These are phyloP conservation scores for Spizellomyces punctatus DNA, from an alignment of 192 early-diverging fungal genomes.

Conservation along the genomic window DNA sequence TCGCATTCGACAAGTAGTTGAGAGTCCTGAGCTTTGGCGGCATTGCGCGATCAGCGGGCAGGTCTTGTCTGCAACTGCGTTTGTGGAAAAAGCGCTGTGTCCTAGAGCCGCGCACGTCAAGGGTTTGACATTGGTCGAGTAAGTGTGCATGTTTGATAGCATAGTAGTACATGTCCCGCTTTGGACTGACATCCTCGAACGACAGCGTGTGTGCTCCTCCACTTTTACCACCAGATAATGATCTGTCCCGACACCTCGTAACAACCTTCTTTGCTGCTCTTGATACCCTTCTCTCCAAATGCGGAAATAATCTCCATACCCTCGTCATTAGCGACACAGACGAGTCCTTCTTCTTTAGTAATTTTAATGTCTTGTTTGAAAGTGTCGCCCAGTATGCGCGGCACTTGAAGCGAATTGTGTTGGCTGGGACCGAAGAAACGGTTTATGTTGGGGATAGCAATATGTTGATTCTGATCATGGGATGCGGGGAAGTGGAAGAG, in stretches of 20 bases:
- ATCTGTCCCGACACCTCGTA: neutral
- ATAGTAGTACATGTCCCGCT: no score
- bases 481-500: neutral
- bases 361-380: slow-evolving; percentile 1
- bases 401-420: neutral
- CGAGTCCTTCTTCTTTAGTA: neutral
- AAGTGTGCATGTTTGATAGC: no score
- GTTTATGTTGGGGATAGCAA: slow-evolving; percentile 3
- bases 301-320: neutral
- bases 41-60: no score
- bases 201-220: no score
- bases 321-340: neutral
- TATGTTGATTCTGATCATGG: neutral
- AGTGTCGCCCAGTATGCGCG: slow-evolving; percentile 2
- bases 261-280: neutral
- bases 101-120: no score
- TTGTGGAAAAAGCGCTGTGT: no score
- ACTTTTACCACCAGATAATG: neutral
- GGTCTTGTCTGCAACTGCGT: no score
- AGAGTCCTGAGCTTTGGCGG: no score
- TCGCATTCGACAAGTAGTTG: no score
- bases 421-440: slow-evolving; percentile 1
- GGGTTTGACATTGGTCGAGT: no score
- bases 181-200: no score
- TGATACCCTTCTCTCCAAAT: neutral